Base-by-base conservation (phyloP, 2,329 filamentous ascomycete genomes). In the Aspergillus vadensis region DNA sequence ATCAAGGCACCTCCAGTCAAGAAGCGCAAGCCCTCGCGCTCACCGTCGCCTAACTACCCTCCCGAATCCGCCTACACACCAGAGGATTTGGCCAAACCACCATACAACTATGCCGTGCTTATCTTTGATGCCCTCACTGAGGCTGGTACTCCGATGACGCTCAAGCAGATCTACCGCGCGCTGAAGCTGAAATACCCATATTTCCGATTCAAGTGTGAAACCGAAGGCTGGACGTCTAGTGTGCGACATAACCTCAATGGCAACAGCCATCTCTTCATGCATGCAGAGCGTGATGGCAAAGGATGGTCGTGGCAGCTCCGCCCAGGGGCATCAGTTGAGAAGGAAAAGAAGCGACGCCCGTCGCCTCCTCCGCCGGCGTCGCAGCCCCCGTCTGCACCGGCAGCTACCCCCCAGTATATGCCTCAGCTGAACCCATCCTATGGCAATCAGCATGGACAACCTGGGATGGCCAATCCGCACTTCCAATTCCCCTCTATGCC, bases 81-180 rank as follows among this genome's bases (percentile, higher is more conserved):
- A 60, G 86, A 88, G 67, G 83, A 89, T 69, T 77, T 89, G 51
- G 82, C 85, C 58, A 85, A 86, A 61, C 86, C 86, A 2, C 81
- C 80, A 4, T 82, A 84, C 62, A 88, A 87, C 36, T 89, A 88
- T 67, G 85, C 87, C 8, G 82, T 86, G 25, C 80, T 88, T 44
- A 86, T 88, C 56, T 86, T 87, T 66, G 86, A 88, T 70, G 84
- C 85, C 23, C 81, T 89, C 30, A 82, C 83, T 1, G 82, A 85
- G 39, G 82, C 85, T 39, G 77, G 78, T 27, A 82, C 77, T 19
- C 81, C 83, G 59, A 86, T 88, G 79, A 86, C 87, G 50, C 76
- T 89, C 30, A 86, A 88, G 68, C 85, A 88, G 67, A 88, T 89
- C 48, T 89, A 89, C 71, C 83, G 85, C 64, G 84, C 84, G 44